A percentile compares a stretch with the other conserved stretches of the same genome.
Evolutionary conservation across 2,329 filamentous ascomycete genomes (phyloP).

Genomic region (Xylariaceae sp.): DNA sequence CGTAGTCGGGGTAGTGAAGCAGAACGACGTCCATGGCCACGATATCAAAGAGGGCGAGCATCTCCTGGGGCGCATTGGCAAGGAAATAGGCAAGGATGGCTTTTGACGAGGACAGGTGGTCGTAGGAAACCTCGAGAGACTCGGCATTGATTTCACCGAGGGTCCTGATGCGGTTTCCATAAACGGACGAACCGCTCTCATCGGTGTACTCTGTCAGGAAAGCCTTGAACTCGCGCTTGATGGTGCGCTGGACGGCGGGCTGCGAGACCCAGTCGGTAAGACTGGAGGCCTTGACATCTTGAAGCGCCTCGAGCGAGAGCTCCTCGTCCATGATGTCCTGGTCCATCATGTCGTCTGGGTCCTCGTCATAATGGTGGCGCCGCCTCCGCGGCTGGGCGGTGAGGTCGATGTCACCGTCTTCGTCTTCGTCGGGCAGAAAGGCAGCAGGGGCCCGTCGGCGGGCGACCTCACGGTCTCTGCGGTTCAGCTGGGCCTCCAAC

Average conservation of each 20-base stretch:
- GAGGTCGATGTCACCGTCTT: slow-evolving; percentile 76
- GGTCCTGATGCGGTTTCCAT: slow-evolving; percentile 86
- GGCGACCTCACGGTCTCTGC: slow-evolving; percentile 64
- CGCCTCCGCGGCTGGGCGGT: slow-evolving; percentile 78
- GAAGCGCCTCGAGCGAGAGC: slow-evolving; percentile 80
- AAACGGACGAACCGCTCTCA: slow-evolving; percentile 80
- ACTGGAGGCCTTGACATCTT: slow-evolving; percentile 88
- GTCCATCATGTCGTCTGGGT: slow-evolving; percentile 84
- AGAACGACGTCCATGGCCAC: slow-evolving; percentile 95
- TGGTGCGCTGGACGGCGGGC: slow-evolving; percentile 81
- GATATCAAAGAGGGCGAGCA: slow-evolving; percentile 92
- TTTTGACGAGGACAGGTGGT: slow-evolving; percentile 82
- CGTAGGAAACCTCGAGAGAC: slow-evolving; percentile 91
- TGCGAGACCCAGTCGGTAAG: slow-evolving; percentile 93
- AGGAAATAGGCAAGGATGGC: slow-evolving; percentile 93
- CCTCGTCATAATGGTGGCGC: slow-evolving; percentile 88
- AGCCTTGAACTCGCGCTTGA: slow-evolving; percentile 93
- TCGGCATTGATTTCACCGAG: slow-evolving; percentile 97
- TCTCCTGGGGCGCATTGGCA: slow-evolving; percentile 89
- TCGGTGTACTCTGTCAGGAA: slow-evolving; percentile 97
- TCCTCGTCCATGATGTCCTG: slow-evolving; percentile 95
- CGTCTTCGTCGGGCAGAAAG: slow-evolving; percentile 74
- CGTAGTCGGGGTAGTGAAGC: slow-evolving; percentile 94
- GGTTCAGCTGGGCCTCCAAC: slow-evolving; percentile 66
- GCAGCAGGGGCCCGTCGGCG: slow-evolving; percentile 63